phyloP scores from a whole-genome alignment of 768 basidiomycete genomes.

The Phlebiopsis gigantea region DNA sequence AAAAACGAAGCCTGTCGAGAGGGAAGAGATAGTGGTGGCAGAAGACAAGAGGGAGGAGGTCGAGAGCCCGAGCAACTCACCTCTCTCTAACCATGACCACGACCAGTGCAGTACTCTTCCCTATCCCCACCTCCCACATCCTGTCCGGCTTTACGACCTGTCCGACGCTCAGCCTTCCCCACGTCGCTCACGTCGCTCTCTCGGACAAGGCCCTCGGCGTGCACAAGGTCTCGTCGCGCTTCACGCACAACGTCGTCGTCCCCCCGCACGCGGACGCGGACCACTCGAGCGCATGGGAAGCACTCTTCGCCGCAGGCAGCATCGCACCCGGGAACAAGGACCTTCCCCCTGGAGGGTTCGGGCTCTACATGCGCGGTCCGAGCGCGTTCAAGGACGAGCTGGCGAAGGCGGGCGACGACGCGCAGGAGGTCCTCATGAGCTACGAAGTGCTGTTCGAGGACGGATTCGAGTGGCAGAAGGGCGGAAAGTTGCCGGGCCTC shows the following conservation, averaged over 20 bases:
- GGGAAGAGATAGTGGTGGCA: not conserved
- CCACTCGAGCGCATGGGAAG: conserved; percentile 47
- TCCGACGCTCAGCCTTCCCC: conserved; percentile 8
- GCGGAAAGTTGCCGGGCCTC: conserved; percentile 72
- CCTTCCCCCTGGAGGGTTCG: conserved; percentile 55
- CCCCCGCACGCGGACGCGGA: conserved; percentile 16
- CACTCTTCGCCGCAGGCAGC: conserved; percentile 54
- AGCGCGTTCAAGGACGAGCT: conserved; percentile 33
- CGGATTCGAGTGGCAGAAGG: conserved; percentile 65
- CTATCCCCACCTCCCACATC: conserved; percentile 11
- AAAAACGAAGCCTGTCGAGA: not conserved
- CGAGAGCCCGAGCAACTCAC: not conserved
- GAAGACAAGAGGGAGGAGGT: not conserved
- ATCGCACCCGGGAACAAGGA: conserved; percentile 46
- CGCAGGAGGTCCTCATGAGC: conserved; percentile 53
- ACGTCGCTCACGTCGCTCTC: conserved; percentile 27
- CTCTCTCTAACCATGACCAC: not conserved
- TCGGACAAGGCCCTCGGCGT: conserved; percentile 43
- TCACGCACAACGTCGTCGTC: conserved; percentile 27
- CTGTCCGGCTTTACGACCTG: conserved; percentile 40
- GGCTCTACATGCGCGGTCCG: conserved; percentile 63
- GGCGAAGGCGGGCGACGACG: conserved; percentile 24
- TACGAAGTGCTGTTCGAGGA: conserved; percentile 63
- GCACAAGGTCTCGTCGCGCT: conserved; percentile 38
- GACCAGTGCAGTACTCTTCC: conserved; percentile 7